phyloP scores from a whole-genome alignment of 1,284 basidiomycete genomes.

The Puccinia hordei region DNA sequence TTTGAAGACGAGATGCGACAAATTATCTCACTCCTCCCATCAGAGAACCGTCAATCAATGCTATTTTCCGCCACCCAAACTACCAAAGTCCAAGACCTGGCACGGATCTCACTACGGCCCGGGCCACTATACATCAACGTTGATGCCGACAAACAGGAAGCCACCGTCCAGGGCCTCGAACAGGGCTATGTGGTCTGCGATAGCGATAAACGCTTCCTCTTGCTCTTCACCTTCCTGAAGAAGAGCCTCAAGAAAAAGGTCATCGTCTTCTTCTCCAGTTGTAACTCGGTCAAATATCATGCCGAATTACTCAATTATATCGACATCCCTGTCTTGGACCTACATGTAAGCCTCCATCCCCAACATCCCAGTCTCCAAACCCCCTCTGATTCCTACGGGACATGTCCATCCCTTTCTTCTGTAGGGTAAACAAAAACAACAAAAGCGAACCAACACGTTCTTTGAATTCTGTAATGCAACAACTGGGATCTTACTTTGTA shows the following conservation, averaged over 20 bases:
- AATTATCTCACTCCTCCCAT: slow-evolving; percentile 85
- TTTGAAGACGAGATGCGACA: slow-evolving; percentile 99
- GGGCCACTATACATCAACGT: slow-evolving; percentile 98
- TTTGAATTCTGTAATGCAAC: slow-evolving; percentile 98
- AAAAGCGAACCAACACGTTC: slow-evolving; percentile 98
- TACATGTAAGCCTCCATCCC: slow-evolving; percentile 72
- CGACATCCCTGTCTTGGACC: slow-evolving; percentile 92
- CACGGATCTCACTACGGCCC: slow-evolving; percentile 91
- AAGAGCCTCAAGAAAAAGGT: slow-evolving; percentile 97
- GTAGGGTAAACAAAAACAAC: slow-evolving; percentile 99
- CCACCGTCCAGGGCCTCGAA: slow-evolving; percentile 90
- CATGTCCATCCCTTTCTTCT: background rate
- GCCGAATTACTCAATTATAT: slow-evolving; percentile 96
- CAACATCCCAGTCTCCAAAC: background rate
- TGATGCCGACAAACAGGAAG: slow-evolving; percentile 81
- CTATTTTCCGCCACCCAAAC: slow-evolving; percentile 99
- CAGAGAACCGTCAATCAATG: slow-evolving; percentile 93
- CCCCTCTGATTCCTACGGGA: slow-evolving; percentile 6
- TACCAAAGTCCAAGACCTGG: slow-evolving; percentile 95
- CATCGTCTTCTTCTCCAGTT: slow-evolving; percentile 97
- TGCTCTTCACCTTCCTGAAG: slow-evolving; percentile 96
- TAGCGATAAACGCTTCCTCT: slow-evolving; percentile 88
- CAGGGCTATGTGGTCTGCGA: slow-evolving; percentile 99
- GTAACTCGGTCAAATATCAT: slow-evolving; percentile 98
- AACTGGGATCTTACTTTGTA: slow-evolving; percentile 87